Base-by-base conservation (phyloP, 768 basidiomycete species). In the Lactarius hatsudake region DNA sequence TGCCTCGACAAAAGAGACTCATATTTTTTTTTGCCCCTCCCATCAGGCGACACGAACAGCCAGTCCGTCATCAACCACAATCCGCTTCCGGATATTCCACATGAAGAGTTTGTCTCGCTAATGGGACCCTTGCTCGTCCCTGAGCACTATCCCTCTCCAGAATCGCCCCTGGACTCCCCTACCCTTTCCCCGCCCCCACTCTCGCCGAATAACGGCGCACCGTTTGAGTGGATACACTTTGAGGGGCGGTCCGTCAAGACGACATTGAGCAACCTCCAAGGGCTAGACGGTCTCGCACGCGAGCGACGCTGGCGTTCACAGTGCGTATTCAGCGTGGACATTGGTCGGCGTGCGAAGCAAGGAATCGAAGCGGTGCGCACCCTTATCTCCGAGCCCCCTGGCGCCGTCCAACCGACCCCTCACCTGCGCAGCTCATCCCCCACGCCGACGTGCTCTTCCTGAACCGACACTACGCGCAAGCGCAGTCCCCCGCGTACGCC, bases 221-320 rank as follows among this genome's bases (percentile, higher is more conserved):
- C 91, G 0, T 90, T 94, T 62, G 90, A 94, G 70, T 93, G 92
- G 90, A 77, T 94, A 7, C 91, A 94, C 72, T 90, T 94, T 67
- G 92, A 94, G 71, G 92, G 91, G 5, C 80, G 92, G 3, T 88
- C 85, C 0, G 86, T 90, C 38, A 91, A 89, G 75, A 92, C 89
- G 12, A 94, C 91, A 5, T 76, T 91, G 32, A 87, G 81, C 71
- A 94, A 94, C 73, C 84, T 94, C 36, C 81, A 85, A 36, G 93
- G 92, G 6, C 71, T 94, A 54, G 92, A 94, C 70, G 89, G 91
- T 12, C 84, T 94, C 40, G 91, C 91, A 5, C 83, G 87, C 3
- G 93, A 94, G 73, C 84, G 89, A 34, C 91, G 89, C 71, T 94
- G 93, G 93, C 82, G 92, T 66, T 83, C 85, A 64, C 87, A 90